Evolutionary conservation across 176 grass and related monocot genomes (phyloP).

Genomic region (Carex parvula): DNA sequence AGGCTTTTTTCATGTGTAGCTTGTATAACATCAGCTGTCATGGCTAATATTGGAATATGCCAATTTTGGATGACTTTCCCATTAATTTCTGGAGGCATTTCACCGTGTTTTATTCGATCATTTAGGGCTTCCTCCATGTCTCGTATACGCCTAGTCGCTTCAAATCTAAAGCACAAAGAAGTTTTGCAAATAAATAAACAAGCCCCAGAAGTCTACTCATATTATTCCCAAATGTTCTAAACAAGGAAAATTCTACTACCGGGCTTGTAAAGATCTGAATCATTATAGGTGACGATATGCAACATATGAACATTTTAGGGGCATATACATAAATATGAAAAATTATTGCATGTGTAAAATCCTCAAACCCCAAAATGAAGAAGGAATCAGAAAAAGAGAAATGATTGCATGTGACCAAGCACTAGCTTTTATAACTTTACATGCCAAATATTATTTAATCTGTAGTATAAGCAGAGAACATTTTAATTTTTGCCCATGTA

Average conservation of each 20-base stretch:
- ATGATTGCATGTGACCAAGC: not conserved
- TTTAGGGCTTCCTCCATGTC: slow-evolving; percentile 75
- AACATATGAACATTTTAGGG: not conserved
- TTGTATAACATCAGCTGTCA: slow-evolving; percentile 99
- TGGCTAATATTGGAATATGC: slow-evolving; percentile 91
- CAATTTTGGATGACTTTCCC: slow-evolving; percentile 43
- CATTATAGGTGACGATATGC: not conserved
- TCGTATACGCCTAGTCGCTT: slow-evolving; percentile 86
- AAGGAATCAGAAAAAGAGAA: not conserved
- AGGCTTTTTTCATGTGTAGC: slow-evolving; percentile 92
- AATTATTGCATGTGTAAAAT: not conserved
- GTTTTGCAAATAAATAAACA: not conserved
- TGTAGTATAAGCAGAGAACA: not conserved
- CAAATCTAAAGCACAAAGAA: slow-evolving; percentile 55
- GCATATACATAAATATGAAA: not conserved
- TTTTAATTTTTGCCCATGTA: not conserved
- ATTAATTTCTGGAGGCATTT: slow-evolving; percentile 38
- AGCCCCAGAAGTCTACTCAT: not conserved
- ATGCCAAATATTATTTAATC: not conserved
- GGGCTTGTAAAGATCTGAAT: too few species aligned
- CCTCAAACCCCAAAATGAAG: not conserved
- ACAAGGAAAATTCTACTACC: not conserved
- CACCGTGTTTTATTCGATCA: slow-evolving; percentile 53
- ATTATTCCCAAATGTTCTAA: not conserved
- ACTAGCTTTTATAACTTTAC: not conserved